Conservation (phyloP, 345 rosid species). For the Eucalyptus albens region DNA sequence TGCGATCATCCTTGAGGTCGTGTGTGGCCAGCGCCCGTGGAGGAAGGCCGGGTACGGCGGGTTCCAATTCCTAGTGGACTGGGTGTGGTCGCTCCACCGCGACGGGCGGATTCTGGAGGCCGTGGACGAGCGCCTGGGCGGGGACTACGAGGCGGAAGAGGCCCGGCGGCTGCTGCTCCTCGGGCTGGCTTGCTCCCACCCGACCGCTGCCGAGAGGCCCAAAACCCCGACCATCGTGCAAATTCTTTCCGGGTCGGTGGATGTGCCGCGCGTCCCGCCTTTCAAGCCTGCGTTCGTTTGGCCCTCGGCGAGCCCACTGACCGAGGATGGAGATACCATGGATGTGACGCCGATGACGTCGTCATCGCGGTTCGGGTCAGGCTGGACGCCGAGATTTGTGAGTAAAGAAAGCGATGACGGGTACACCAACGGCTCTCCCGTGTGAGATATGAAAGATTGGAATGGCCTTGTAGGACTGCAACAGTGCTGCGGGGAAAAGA, state of each 20-base stretch:
- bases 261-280: constrained; percentile 22
- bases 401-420: background rate
- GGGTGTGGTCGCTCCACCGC: constrained; percentile 47
- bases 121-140: constrained; percentile 23
- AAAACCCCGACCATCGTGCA: constrained; percentile 23
- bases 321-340: background rate
- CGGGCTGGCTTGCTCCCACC: constrained; percentile 39
- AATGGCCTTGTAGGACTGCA: background rate
- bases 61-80: constrained; percentile 22
- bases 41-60: constrained; percentile 1
- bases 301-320: constrained; percentile 1
- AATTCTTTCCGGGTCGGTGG: constrained; percentile 19
- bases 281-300: constrained; percentile 41
- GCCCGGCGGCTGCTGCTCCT: constrained; percentile 28
- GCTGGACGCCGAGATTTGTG: constrained; percentile 16
- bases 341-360: constrained; percentile 15
- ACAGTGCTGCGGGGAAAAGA: background rate
- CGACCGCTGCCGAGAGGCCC: constrained; percentile 37
- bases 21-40: constrained; percentile 43
- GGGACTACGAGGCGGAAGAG: constrained; percentile 19
- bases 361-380: constrained; percentile 3
- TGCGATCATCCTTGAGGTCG: constrained; percentile 42
- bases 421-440: constrained; percentile 5
- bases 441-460: background rate
- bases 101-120: constrained; percentile 36